Conservation (phyloP, 2,329 filamentous ascomycete species). For the Neoscytalidium dimidiatum region DNA sequence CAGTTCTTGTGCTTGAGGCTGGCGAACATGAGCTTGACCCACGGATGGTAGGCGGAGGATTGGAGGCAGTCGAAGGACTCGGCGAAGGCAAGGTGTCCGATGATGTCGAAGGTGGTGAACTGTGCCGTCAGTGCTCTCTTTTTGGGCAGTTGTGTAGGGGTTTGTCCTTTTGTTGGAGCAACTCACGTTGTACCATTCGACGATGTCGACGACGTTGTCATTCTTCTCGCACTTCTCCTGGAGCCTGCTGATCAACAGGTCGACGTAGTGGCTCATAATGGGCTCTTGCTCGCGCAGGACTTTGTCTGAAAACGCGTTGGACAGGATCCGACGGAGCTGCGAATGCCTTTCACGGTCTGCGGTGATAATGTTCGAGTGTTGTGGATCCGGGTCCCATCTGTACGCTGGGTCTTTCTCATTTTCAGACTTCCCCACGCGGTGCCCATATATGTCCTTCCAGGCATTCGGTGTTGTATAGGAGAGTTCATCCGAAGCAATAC, state of each 20-base stretch:
- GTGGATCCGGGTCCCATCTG: background rate
- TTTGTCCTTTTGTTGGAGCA: too few species aligned
- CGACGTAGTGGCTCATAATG: constrained; percentile 35
- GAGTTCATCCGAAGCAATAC: constrained; percentile 41
- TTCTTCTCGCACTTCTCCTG: background rate
- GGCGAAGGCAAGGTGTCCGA: background rate
- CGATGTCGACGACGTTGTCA: background rate
- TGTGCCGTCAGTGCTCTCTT: background rate
- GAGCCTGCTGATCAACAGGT: constrained; percentile 28
- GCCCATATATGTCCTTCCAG: constrained; percentile 46
- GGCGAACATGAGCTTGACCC: background rate
- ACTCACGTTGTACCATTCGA: constrained; percentile 32
- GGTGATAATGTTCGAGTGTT: background rate
- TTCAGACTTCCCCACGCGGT: constrained; percentile 20
- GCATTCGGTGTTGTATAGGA: constrained; percentile 38
- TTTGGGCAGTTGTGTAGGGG: too few species aligned
- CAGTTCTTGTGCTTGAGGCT: background rate
- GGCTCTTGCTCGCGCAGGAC: constrained; percentile 33
- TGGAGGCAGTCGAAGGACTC: background rate
- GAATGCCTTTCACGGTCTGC: constrained; percentile 21
- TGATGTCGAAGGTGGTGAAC: background rate
- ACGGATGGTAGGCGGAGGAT: background rate
- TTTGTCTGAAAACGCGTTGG: constrained; percentile 34
- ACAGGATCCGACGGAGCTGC: constrained; percentile 21
- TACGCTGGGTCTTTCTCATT: constrained; percentile 27